These are phyloP conservation scores for Trichophyton mentagrophytes DNA, from an alignment of 2,329 filamentous ascomycete species.

Conservation along the genomic window DNA sequence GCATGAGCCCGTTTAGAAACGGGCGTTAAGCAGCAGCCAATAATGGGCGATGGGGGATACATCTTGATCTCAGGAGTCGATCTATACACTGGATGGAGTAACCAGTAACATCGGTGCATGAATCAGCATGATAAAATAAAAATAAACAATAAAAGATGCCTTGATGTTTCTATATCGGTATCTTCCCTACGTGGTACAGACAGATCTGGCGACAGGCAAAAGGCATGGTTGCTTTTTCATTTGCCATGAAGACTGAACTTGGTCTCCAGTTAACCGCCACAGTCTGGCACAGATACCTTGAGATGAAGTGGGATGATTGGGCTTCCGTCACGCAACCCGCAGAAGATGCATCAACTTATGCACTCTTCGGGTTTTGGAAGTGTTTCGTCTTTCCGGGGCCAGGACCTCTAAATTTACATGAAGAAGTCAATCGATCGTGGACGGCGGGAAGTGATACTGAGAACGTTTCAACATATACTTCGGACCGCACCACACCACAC, in stretches of 20 bases:
- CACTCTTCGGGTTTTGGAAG: constrained; percentile 2
- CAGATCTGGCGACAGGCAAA: neutral
- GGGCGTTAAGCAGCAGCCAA: neutral
- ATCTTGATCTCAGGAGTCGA: neutral
- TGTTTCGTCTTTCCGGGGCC: neutral
- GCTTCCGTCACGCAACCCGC: neutral
- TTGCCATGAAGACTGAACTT: neutral
- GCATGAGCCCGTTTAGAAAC: neutral
- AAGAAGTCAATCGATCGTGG: neutral
- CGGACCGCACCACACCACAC: neutral
- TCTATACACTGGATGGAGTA: neutral
- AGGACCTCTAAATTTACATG: neutral
- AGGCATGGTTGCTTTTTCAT: neutral
- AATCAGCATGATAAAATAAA: neutral
- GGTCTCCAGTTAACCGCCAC: neutral
- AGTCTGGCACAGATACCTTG: neutral
- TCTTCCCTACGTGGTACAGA: too few species aligned
- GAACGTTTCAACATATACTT: neutral
- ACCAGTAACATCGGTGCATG: neutral
- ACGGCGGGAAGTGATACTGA: constrained; percentile 2
- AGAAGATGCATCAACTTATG: neutral
- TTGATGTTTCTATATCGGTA: too few species aligned
- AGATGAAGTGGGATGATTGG: neutral
- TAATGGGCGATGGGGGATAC: neutral
- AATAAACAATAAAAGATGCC: too few species aligned